Evolutionary conservation across 2,329 filamentous ascomycete species (phyloP), one percentile per base, ranked within the genome.

Genomic region (Exophiala xenobiotica): DNA sequence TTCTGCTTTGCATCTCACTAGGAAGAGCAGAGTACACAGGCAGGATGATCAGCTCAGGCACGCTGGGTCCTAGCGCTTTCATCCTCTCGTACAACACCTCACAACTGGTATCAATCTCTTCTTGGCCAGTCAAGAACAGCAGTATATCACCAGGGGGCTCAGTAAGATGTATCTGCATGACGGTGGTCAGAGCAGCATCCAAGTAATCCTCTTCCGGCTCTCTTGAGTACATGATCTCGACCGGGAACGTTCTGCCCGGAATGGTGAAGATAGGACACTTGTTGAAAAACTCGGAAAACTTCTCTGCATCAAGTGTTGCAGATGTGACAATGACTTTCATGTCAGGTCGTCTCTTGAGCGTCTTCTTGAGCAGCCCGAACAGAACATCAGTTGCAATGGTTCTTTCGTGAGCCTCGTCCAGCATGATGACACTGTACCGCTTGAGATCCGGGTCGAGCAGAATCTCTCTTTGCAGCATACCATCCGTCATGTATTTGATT

Each of bases 401-500:
- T 53, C 93, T 85, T 68, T 99, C 93, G 82, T 99, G 93, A 3
- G 93, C 93, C 67, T 99, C 93, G 68, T 99, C 93, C 62, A 99
- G 79, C 86, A 99, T 99, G 65, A 99, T 96, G 54, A 93, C 90
- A 1, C 90, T 95, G 67, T 99, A 99, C 59, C 88, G 83, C 65
- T 81, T 87, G 60, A 99, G 74, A 63, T 96, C 87, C 0, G 91
- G 88, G 67, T 99, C 93, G 61, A 96, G 80, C 45, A 99, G 78
- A 67, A 96, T 90, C 73, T 99, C 93, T 74, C 93, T 82, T 72
- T 96, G 85, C 67, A 99, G 81, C 88, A 97, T 97, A 70, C 93
- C 93, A 64, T 99, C 93, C 12, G 93, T 99, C 92, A 99, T 96
- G 74, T 99, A 99, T 74, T 99, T 99, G 75, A 99, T 96, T 65